Evolutionary conservation across 2,329 filamentous ascomycete species (phyloP).

Genomic region (Escovopsis sp.): DNA sequence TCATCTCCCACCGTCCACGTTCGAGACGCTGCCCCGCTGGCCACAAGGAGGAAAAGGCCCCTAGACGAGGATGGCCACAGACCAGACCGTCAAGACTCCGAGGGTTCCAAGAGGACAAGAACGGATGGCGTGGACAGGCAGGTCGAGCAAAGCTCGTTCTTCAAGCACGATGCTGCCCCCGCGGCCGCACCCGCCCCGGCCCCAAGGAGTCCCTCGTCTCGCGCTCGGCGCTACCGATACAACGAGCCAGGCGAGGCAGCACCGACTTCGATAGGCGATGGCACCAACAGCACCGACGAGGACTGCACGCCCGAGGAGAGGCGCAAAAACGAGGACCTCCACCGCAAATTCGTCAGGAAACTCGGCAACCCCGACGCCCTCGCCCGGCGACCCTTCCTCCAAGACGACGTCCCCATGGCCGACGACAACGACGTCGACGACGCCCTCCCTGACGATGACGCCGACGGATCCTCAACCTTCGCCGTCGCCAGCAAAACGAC

Average conservation of each 20-base stretch:
- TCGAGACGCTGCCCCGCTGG: conserved; percentile 13
- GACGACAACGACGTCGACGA: conserved; percentile 43
- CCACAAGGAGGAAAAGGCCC: conserved; percentile 34
- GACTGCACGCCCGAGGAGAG: conserved; percentile 23
- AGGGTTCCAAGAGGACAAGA: conserved; percentile 12
- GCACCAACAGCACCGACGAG: conserved; percentile 21
- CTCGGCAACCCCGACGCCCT: conserved; percentile 76
- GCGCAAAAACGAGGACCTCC: conserved; percentile 53
- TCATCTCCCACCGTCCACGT: conserved; percentile 9
- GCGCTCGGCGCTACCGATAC: conserved; percentile 39
- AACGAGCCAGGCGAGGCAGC: conserved; percentile 26
- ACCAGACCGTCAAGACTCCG: background rate
- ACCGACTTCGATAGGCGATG: conserved; percentile 26
- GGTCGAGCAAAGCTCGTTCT: conserved; percentile 21
- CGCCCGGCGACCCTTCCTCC: conserved; percentile 43
- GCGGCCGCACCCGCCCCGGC: background rate
- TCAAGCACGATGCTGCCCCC: conserved; percentile 8
- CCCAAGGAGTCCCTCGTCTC: conserved; percentile 15
- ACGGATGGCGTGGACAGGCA: conserved; percentile 20
- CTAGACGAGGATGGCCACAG: conserved; percentile 31
- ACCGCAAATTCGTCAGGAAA: conserved; percentile 77
- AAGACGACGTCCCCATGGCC: conserved; percentile 25
- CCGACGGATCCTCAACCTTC: conserved; percentile 29
- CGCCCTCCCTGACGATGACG: conserved; percentile 39
- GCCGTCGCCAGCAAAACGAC: conserved; percentile 16